phyloP scores from a whole-genome alignment of 106 monocot species.

The Dioscorea alata region DNA sequence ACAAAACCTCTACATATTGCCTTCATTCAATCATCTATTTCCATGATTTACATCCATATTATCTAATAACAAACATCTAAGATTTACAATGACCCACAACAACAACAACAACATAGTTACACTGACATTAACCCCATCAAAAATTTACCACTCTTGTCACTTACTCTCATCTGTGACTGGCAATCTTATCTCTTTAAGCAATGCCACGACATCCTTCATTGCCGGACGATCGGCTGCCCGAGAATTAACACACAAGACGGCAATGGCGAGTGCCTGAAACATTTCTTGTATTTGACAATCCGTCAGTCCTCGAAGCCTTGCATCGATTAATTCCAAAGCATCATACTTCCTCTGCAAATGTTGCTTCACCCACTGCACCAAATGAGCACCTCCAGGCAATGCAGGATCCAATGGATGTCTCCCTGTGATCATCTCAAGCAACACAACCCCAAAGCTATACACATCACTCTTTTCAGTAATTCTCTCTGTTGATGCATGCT shows the following conservation, averaged over 20 bases:
- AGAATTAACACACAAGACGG: conserved; percentile 48
- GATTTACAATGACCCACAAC: too few relatives aligned
- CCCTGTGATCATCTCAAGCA: conserved; percentile 79
- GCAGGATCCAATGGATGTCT: conserved; percentile 72
- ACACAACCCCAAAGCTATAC: conserved; percentile 89
- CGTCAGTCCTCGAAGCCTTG: conserved; percentile 35
- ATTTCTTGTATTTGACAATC: conserved; percentile 67
- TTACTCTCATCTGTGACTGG: conserved; percentile 36
- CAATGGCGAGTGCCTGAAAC: conserved; percentile 47
- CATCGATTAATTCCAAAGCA: conserved; percentile 48
- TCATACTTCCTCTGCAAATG: conserved; percentile 42
- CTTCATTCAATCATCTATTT: too few relatives aligned
- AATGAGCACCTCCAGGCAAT: conserved; percentile 50
- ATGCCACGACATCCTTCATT: conserved; percentile 88
- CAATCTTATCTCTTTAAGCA: conserved; percentile 71
- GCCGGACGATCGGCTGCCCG: conserved; percentile 64
- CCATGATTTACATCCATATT: too few relatives aligned
- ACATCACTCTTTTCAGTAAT: conserved; percentile 93
- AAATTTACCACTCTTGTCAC: neutral
- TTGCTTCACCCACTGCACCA: conserved; percentile 77
- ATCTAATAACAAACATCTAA: too few relatives aligned
- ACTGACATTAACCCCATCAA: too few relatives aligned
- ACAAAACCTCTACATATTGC: too few relatives aligned
- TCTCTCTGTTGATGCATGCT: conserved; percentile 56
- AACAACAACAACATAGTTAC: too few relatives aligned